phyloP scores from a whole-genome alignment of 140 eudicot genomes.

The Senecio squalidus region DNA sequence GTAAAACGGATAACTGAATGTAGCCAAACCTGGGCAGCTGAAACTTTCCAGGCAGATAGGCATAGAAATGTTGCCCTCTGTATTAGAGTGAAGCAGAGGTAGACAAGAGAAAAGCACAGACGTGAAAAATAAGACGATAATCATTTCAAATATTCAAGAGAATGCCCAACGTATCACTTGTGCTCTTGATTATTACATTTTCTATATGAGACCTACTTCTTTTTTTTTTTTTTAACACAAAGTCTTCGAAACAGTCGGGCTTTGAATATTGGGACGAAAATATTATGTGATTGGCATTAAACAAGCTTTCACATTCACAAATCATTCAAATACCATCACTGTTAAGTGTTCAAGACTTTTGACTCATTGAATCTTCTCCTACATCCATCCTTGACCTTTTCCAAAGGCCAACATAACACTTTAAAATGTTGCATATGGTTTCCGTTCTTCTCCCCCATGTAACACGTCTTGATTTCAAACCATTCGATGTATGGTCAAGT shows the following conservation, averaged over 20 bases:
- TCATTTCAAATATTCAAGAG: background rate
- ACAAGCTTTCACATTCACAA: no score
- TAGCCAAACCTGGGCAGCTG: background rate
- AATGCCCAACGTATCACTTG: background rate
- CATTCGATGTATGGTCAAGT: background rate
- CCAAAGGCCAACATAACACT: background rate
- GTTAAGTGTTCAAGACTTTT: background rate
- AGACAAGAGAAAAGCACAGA: constrained; percentile 1
- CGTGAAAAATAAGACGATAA: background rate
- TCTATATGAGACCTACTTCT: no score
- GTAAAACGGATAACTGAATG: constrained; percentile 7
- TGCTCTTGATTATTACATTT: background rate
- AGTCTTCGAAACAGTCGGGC: no score
- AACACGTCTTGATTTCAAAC: background rate
- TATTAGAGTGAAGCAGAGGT: background rate
- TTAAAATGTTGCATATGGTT: background rate
- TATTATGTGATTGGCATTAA: no score
- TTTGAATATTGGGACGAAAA: no score
- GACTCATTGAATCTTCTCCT: background rate
- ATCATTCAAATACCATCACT: no score
- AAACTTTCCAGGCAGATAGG: constrained; percentile 5
- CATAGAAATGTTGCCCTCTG: no score
- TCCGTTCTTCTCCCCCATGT: background rate
- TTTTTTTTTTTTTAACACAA: background rate
- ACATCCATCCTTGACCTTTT: background rate